A percentile compares a stretch with the other conserved stretches of the same genome.
phyloP scores from a whole-genome alignment of 1,284 basidiomycete species.

The Schizophyllum commune region DNA sequence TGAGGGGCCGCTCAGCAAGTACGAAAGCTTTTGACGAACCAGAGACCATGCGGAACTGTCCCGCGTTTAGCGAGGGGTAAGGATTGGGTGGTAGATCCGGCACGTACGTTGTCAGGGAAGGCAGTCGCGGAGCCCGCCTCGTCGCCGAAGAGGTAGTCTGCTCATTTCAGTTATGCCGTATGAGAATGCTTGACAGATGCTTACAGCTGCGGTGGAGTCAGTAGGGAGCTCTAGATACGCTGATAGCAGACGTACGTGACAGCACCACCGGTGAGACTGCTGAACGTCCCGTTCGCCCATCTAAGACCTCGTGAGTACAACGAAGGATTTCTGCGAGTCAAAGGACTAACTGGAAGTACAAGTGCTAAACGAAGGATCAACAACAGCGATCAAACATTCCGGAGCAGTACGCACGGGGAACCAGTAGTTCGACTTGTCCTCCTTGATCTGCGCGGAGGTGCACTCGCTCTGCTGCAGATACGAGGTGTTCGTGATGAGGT shows the following conservation, averaged over 20 bases:
- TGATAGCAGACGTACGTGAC: constrained; percentile 25
- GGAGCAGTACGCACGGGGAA: constrained; percentile 28
- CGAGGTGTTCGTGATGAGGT: constrained; percentile 24
- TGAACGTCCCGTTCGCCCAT: constrained; percentile 31
- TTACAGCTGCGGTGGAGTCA: constrained; percentile 20
- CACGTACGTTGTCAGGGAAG: constrained; percentile 21
- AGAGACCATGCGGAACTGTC: constrained; percentile 30
- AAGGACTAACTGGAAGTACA: constrained; percentile 30
- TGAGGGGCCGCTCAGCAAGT: not conserved
- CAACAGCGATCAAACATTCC: not conserved
- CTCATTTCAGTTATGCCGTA: not conserved
- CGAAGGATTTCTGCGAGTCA: not conserved
- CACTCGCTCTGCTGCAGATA: constrained; percentile 29
- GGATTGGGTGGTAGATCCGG: not conserved
- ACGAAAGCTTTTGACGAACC: constrained; percentile 12
- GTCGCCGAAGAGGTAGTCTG: constrained; percentile 20
- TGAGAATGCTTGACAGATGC: not conserved
- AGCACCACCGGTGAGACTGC: constrained; percentile 27
- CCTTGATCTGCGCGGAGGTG: constrained; percentile 32
- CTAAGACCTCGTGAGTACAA: constrained; percentile 14
- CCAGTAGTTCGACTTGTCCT: constrained; percentile 41
- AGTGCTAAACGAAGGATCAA: constrained; percentile 17
- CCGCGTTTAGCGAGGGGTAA: not conserved
- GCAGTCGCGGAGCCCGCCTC: constrained; percentile 17
- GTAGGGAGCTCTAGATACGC: not conserved